These are phyloP conservation scores for Dendrobium huoshanense DNA, from an alignment of 106 monocot genomes.

Conservation along the genomic window DNA sequence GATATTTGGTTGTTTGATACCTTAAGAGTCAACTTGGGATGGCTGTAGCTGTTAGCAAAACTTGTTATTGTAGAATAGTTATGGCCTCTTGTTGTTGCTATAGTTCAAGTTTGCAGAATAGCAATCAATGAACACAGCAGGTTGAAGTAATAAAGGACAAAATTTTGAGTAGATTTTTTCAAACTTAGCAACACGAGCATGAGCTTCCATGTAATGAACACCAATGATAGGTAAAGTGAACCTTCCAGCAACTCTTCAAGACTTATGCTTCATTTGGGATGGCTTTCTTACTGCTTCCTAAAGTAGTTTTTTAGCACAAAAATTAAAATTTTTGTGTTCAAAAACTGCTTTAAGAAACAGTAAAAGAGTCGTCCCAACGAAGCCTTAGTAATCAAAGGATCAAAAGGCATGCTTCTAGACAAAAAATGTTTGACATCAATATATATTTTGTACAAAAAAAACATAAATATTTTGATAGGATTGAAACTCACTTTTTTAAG, in stretches of 20 bases:
- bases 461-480: background rate
- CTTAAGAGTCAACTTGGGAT: no score
- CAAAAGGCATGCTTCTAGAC: background rate
- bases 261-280: no score
- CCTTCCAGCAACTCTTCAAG: slow-evolving; percentile 50
- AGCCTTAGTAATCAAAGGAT: background rate
- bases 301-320: no score
- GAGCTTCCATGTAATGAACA: slow-evolving; percentile 98
- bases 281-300: no score
- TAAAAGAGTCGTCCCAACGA: no score
- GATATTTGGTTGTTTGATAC: no score
- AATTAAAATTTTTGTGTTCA: no score
- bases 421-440: background rate
- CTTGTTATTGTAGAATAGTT: no score
- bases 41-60: no score
- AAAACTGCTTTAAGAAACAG: no score
- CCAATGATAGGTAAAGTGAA: slow-evolving; percentile 75
- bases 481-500: slow-evolving; percentile 75
- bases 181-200: slow-evolving; percentile 93
- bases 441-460: slow-evolving; percentile 1
- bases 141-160: background rate
- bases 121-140: background rate
- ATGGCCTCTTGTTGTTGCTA: no score
- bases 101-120: background rate
- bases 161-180: background rate